Evolutionary conservation across 2,329 filamentous ascomycete genomes (phyloP), one percentile per base, ranked within the genome.

Genomic region (Phaeosphaeriaceae sp.): DNA sequence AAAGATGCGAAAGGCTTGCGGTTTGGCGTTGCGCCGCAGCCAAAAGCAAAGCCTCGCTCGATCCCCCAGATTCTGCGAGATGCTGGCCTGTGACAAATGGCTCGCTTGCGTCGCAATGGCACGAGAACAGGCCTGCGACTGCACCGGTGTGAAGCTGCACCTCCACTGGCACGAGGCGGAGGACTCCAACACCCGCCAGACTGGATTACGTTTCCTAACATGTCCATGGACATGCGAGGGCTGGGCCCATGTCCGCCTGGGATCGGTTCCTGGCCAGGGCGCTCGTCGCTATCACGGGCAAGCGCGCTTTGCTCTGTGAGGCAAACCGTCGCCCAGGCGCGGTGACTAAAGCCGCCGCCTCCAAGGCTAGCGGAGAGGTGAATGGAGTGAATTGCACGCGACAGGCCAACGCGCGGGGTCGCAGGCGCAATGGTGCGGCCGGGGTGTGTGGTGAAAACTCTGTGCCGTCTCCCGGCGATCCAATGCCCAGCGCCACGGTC

Each of bases 381-480:
- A n/a, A 36, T 33, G 46, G 33, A 46, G 44, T 66, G 57, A 70
- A 66, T 69, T 56, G 64, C 56, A 42, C 51, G 57, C 54, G 9
- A 56, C 52, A 56, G n/a, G 50, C 58, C 62, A 63, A 63, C 60
- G 56, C 68, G 68, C 66, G 67, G 69, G 67, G 64, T 66, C 50
- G 60, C n/a, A 51, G 48, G 54, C 44, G 62, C 57, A 56, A 56
- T 46, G 36, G 24, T 58, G 48, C 41, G 45, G 55, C 60, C 48
- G 49, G 62, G 62, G 60, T 54, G 31, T n/a, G 56, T 13, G 47
- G 22, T 65, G 65, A 73, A 70, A 71, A 68, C 63, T 72, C 70
- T 73, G 63, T 69, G 57, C 66, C 67, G 68, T 46, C 54, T 64
- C 59, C 66, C 64, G 65, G 60, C 48, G 63, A 64, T 60, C 67